phyloP scores from a whole-genome alignment of 495 filamentous ascomycete genomes.

The Xylaria telfairii region DNA sequence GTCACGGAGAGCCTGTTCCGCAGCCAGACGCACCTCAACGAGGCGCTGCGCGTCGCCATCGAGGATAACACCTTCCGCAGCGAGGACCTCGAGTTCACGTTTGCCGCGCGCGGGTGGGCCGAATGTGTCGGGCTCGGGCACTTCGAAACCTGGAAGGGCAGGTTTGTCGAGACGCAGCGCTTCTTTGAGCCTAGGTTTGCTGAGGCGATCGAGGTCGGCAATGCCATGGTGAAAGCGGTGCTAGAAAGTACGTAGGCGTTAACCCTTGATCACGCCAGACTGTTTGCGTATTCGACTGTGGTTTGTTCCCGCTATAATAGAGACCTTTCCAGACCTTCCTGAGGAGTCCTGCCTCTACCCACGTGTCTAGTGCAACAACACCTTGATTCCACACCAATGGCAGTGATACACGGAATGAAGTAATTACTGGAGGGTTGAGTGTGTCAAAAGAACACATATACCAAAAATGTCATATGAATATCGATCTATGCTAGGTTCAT shows the following conservation, averaged over 20 bases:
- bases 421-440: no score
- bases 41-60: constrained; percentile 82
- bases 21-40: constrained; percentile 80
- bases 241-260: constrained; percentile 79
- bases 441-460: no score
- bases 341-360: no score
- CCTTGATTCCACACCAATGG: no score
- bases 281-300: not conserved
- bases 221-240: constrained; percentile 97
- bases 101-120: constrained; percentile 93
- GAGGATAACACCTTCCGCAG: constrained; percentile 85
- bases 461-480: no score
- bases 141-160: constrained; percentile 86
- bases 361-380: no score
- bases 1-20: constrained; percentile 97
- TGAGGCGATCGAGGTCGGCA: constrained; percentile 83
- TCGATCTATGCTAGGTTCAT: no score
- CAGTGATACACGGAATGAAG: no score
- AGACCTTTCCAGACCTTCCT: no score
- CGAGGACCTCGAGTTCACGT: constrained; percentile 96
- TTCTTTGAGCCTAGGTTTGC: constrained; percentile 91
- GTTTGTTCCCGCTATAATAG: no score
- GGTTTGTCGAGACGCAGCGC: constrained; percentile 84
- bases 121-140: constrained; percentile 89
- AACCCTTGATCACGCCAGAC: constrained; percentile 25